Evolutionary conservation across 202 grass and related monocot species (phyloP), one percentile per base, ranked within the genome.

Genomic region (Eragrostis tef): DNA sequence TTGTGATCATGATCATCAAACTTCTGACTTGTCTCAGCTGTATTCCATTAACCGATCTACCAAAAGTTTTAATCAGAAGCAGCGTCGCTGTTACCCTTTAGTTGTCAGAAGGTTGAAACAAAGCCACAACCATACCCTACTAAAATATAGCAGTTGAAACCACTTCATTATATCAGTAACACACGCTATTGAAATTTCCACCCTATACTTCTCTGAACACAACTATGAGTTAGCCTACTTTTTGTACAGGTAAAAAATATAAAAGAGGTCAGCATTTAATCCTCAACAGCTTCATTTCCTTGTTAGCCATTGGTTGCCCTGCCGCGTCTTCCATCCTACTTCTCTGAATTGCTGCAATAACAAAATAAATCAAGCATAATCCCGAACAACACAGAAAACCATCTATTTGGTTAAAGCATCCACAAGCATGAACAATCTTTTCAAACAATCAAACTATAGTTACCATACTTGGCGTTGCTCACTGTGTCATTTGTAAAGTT

Each of bases 281-380:
- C 53, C 49, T 26, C 13, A 1, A 81, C 52, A 75, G 51, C 53
- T 31, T 75, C 52, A 34, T 11, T 84, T 58, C 59, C 17, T 78
- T 20, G 58, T 67, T 69, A 64, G 34, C 9, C 21, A 68, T 16
- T 43, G 70, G 62, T 53, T 48, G 21, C 44, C 5, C 51, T 39
- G 47, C 44, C 2, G 19, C 53, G 15, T 26, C 54, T 5, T 58
- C 34, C 1, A 29, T 75, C 54, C 17, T 62, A 22, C 66, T 31
- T 20, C 56, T 31, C 39, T 68, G 12, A 51, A 53, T 22, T 77
- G 46, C 36, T 71, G 64, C 53, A 63, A 81, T 24, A 44, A 34
- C 27, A 43, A 62, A 81, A 76, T 22, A 77, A 82, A 70, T 50
- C 27, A 76, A 22, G 53, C 24, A 61, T 11, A 7, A 29, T 34